Percentiles rank a stretch among this genome's conserved stretches.
Conservation (phyloP, 176 grass and related monocot genomes). For the Aegilops speltoides region DNA sequence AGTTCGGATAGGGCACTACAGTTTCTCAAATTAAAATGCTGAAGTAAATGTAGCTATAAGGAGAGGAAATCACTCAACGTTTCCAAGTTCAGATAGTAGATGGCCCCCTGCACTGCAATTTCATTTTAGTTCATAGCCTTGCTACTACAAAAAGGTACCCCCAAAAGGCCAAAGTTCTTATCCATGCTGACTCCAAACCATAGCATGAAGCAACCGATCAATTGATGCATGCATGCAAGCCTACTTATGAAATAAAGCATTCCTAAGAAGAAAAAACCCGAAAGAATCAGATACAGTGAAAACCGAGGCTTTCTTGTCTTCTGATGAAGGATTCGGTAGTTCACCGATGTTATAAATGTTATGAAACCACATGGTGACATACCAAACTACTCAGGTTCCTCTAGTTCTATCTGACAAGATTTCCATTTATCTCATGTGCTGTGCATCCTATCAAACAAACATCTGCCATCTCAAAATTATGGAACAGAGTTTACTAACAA, state of each 20-base stretch:
- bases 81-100: not conserved
- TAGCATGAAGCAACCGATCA: not conserved
- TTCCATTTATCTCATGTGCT: not conserved
- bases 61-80: not conserved
- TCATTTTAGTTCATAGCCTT: not conserved
- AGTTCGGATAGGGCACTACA: not conserved
- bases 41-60: slow-evolving; percentile 13
- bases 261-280: not conserved
- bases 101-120: not conserved
- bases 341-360: not conserved
- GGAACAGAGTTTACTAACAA: not conserved
- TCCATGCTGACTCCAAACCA: not conserved
- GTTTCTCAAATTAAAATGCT: not conserved
- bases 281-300: not conserved
- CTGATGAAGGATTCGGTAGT: not conserved
- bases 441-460: not conserved
- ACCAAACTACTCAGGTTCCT: not conserved
- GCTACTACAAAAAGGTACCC: not conserved
- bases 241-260: not conserved
- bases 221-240: not conserved
- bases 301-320: not conserved
- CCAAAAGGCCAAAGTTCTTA: not conserved
- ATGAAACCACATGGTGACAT: not conserved
- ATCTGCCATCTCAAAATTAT: not conserved
- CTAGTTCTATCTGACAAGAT: too few relatives aligned